Base-by-base conservation (phyloP, 164 flowering plant species). In the Stephania cephalantha region DNA sequence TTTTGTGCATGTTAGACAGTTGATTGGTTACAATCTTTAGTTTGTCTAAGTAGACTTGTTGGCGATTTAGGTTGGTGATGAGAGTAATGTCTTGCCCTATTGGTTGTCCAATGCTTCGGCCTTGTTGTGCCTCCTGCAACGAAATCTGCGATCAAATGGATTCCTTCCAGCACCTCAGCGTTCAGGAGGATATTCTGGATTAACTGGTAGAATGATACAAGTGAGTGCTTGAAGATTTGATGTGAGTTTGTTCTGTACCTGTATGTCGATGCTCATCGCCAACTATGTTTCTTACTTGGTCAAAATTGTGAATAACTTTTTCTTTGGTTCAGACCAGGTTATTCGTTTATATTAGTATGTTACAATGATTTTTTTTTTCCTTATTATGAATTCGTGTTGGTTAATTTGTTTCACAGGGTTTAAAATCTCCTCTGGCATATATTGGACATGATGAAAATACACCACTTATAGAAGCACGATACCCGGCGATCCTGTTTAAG, bases 31-130 rank as follows among this genome's bases (percentile, higher is more conserved):
- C 66, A 9, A 71, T 72, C 13, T 6, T 11, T 78, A 44, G 63
- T 15, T 9, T 69, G 50, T 74, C 74, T 77, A 66, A 67, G n/a
- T 44, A 9, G 69, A 46, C 73, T 61, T 58, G 29, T 8, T 46
- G 66, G 67, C 71, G 25, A 82, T 78, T 73, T 89, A 95, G 99
- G 91, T 76, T 66, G 96, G 91, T 35, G 91, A 93, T 77, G 94
- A 90, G 81, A 86, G 80, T 42, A 48, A 68, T 12, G 80, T 82
- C 12, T 85, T 93, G 80, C 99, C 99, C 18, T 95, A 93, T 85
- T 95, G 99, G 99, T 82, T 95, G 83, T 90, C 99, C 73, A 95
- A 93, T 85, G 86, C 97, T 18, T 95, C 99, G 10, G 89, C 99
- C 30, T 93, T 95, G 79, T 82, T 95, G 46, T 95, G 98, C 86